phyloP scores from a whole-genome alignment of 371 early-diverging fungal genomes.

The Mortierella sp. region DNA sequence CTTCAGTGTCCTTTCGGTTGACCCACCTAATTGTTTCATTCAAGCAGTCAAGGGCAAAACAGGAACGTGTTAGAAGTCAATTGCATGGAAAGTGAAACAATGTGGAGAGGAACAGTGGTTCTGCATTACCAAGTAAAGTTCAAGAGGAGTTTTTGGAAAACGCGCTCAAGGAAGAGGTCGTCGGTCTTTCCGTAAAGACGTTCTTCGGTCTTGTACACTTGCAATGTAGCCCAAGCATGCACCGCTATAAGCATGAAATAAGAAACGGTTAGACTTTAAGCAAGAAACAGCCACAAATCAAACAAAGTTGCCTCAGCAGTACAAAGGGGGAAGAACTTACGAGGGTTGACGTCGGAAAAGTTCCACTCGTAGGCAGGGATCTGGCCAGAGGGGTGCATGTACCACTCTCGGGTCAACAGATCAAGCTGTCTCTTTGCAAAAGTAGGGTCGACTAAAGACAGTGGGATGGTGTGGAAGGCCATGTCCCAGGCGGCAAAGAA shows the following conservation, averaged over 20 bases:
- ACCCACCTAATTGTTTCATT: slow-evolving; percentile 58
- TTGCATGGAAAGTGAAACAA: not conserved
- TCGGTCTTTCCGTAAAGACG: slow-evolving; percentile 51
- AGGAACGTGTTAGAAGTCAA: not conserved
- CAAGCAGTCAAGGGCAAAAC: not conserved
- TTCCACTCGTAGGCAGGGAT: slow-evolving; percentile 64
- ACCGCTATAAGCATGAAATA: slow-evolving; percentile 43
- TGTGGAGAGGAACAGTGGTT: not conserved
- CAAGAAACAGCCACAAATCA: not conserved
- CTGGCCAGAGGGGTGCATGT: slow-evolving; percentile 54
- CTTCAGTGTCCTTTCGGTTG: slow-evolving; percentile 62
- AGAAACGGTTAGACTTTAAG: not conserved
- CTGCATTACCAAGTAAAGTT: slow-evolving; percentile 62
- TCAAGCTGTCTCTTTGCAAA: slow-evolving; percentile 54
- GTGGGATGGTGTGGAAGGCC: slow-evolving; percentile 50
- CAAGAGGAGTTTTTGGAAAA: slow-evolving; percentile 64
- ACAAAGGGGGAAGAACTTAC: slow-evolving; percentile 21
- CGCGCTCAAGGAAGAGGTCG: slow-evolving; percentile 61
- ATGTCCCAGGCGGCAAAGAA: slow-evolving; percentile 58
- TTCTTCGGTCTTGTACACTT: slow-evolving; percentile 60
- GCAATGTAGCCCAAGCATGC: slow-evolving; percentile 63
- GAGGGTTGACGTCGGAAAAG: slow-evolving; percentile 63
- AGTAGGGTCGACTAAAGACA: slow-evolving; percentile 41
- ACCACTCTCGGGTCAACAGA: slow-evolving; percentile 55
- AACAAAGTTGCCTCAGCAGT: not conserved